Evolutionary conservation across 768 basidiomycete genomes (phyloP).

Genomic region (Suillus alpinus): DNA sequence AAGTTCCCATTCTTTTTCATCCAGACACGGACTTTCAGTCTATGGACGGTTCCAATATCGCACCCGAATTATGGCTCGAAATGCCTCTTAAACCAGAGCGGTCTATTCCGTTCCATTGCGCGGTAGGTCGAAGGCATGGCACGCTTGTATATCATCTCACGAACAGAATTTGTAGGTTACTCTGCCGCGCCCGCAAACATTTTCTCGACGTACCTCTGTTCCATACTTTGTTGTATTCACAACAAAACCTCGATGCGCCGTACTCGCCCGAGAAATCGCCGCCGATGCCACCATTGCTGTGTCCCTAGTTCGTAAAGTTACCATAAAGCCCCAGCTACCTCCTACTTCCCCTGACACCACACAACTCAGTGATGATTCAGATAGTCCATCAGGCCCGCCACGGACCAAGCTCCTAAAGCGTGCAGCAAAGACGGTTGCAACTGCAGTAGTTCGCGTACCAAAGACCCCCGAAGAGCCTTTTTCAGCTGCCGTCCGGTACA

Average conservation of each 20-base stretch:
- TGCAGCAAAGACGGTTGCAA: slow-evolving; percentile 25
- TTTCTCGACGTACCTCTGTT: slow-evolving; percentile 59
- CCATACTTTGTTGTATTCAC: slow-evolving; percentile 75
- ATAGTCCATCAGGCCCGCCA: slow-evolving; percentile 15
- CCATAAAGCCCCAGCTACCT: slow-evolving; percentile 41
- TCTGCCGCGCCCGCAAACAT: slow-evolving; percentile 57
- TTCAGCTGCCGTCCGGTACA: slow-evolving; percentile 11
- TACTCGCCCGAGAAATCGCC: slow-evolving; percentile 62
- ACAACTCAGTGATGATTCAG: slow-evolving; percentile 44
- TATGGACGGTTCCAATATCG: slow-evolving; percentile 41
- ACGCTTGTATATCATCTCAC: background rate
- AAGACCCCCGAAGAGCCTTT: slow-evolving; percentile 9
- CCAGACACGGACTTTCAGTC: slow-evolving; percentile 61
- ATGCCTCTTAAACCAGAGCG: slow-evolving; percentile 63
- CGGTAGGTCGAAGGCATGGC: slow-evolving; percentile 42
- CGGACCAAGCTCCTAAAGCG: slow-evolving; percentile 30
- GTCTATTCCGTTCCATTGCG: slow-evolving; percentile 61
- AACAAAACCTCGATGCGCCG: slow-evolving; percentile 53
- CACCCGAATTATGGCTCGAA: slow-evolving; percentile 63
- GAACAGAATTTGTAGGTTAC: slow-evolving; percentile 46
- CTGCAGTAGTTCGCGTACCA: slow-evolving; percentile 10
- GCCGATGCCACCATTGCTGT: slow-evolving; percentile 71
- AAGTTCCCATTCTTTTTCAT: slow-evolving; percentile 62
- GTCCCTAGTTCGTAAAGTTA: slow-evolving; percentile 59
- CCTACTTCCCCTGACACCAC: slow-evolving; percentile 46